These are phyloP conservation scores for Alternaria metachromatica DNA, from an alignment of 2,329 filamentous ascomycete genomes.

Conservation along the genomic window DNA sequence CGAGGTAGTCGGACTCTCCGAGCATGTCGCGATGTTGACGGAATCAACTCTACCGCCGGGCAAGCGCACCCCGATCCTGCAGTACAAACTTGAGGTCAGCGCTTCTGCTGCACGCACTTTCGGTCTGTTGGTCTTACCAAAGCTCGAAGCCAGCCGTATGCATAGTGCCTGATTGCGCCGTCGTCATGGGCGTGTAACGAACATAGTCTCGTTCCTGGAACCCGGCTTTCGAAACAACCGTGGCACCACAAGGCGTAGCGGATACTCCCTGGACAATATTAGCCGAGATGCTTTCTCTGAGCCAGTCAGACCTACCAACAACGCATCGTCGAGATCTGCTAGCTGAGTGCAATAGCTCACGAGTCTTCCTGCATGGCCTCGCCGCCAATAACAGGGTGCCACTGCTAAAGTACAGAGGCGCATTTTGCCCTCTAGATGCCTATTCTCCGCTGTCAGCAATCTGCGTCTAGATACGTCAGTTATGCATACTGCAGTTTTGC, in stretches of 20 bases:
- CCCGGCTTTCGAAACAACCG: constrained; percentile 31
- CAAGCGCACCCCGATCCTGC: constrained; percentile 20
- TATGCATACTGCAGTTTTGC: constrained; percentile 30
- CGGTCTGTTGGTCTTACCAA: constrained; percentile 3
- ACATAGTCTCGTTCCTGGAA: constrained; percentile 35
- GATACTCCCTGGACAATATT: constrained; percentile 27
- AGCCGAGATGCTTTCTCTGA: not conserved
- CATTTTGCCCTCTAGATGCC: constrained; percentile 22
- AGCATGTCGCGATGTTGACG: constrained; percentile 1
- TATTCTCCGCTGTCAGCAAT: constrained; percentile 8
- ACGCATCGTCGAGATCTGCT: constrained; percentile 30
- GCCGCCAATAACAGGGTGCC: constrained; percentile 35
- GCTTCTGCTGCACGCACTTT: not conserved
- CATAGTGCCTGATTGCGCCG: not conserved
- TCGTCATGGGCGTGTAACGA: constrained; percentile 18
- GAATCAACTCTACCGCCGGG: constrained; percentile 7
- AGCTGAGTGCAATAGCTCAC: constrained; percentile 34
- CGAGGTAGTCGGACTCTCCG: constrained; percentile 12
- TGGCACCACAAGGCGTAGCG: constrained; percentile 32
- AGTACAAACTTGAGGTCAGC: constrained; percentile 1
- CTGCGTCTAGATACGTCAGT: not conserved
- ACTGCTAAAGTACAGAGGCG: constrained; percentile 30
- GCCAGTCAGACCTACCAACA: constrained; percentile 19
- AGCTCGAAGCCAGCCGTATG: constrained; percentile 19
- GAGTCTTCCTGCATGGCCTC: constrained; percentile 34